Conservation (phyloP, 805 yeast genomes). For the Monosporozyma solicola region DNA sequence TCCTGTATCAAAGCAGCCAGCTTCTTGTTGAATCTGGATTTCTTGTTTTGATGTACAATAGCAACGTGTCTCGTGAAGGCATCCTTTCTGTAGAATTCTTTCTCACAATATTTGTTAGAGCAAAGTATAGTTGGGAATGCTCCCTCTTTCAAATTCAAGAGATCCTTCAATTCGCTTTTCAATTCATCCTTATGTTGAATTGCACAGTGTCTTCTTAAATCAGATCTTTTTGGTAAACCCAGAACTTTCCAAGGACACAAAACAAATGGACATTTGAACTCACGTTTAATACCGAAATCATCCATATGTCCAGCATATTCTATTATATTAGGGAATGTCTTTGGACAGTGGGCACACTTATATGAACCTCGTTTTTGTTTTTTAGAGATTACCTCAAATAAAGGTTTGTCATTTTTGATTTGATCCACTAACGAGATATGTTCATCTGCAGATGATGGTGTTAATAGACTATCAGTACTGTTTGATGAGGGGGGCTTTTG, state of each 20-base stretch:
- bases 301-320: constrained; percentile 39
- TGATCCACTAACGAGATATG: constrained; percentile 13
- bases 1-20: constrained; percentile 19
- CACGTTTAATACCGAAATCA: constrained; percentile 31
- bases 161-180: constrained; percentile 18
- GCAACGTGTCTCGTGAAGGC: constrained; percentile 44
- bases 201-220: constrained; percentile 42
- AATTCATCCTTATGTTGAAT: constrained; percentile 36
- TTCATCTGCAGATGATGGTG: constrained; percentile 1
- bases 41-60: constrained; percentile 38
- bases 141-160: constrained; percentile 24
- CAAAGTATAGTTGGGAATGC: constrained; percentile 28
- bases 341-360: constrained; percentile 40
- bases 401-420: constrained; percentile 21
- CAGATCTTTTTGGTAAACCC: constrained; percentile 42
- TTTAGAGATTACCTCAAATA: constrained; percentile 22
- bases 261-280: constrained; percentile 37
- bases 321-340: constrained; percentile 31
- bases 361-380: constrained; percentile 37
- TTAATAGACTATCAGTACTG: not conserved
- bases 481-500: not conserved
- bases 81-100: constrained; percentile 43
- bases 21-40: constrained; percentile 35
- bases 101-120: constrained; percentile 34
- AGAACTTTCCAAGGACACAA: constrained; percentile 42